Base-by-base conservation (phyloP, 805 yeast species). In the Ogataea naganishii region DNA sequence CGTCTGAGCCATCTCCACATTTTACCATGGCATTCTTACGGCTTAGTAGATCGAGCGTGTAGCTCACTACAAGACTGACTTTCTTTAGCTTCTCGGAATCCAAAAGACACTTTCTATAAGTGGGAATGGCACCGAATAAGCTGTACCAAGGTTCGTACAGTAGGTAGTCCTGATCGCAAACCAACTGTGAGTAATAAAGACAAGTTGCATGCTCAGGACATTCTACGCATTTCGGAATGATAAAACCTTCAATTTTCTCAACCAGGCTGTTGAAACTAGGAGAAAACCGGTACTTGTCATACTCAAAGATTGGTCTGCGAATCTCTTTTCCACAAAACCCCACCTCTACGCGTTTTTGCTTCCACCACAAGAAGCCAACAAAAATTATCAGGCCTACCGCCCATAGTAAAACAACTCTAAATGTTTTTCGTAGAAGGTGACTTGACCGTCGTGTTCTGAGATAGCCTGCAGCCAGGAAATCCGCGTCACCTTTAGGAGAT, bases 121-220 rank as follows among this genome's bases (percentile, higher is more conserved):
- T 47, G 5, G 92, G 83, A 14, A 82, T 55, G 8, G 72, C 35
- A 2, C 82, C 80, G 33, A 67, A 64, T 14, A 74, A 53, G 24
- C 69, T 59, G 40, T 73, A 64, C 65, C 76, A 67, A 6, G 80
- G 78, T 30, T 66, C 62, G 21, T 49, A 47, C 18, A 62, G 59
- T 20, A 71, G 56, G 44, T 62, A 82, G 40, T 82, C 96, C 22
- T 77, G 79, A 41, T 71, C 76, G 54, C 98, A 89, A 30, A 67
- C 71, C 2, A 83, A 46, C 33, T 68, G 60, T 39, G 84, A 63
- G 29, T 66, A 53, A 15, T 77, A 72, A 41, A 66, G 76, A 53
- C 97, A 89, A 26, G 75, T 60, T 0, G 88, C 92, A 54, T 88
- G 80, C 3, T 65, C 68, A 2, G 97, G 97, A 51, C 97, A 89